phyloP scores from a whole-genome alignment of 73 alveolate species.

The Paramecium primaurelia region DNA sequence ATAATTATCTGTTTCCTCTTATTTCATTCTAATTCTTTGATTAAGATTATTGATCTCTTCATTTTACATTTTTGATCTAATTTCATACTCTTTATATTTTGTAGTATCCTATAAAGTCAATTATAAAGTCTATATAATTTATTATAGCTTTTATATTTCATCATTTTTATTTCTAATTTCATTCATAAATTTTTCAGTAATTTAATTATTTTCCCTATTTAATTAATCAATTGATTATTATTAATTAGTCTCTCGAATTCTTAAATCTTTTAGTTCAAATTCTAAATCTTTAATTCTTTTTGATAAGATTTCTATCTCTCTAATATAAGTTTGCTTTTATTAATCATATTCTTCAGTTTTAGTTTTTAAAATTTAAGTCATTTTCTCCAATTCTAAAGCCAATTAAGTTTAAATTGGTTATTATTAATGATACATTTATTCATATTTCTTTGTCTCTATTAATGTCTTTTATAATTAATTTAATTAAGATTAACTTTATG shows the following conservation, averaged over 20 bases:
- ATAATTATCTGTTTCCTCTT: neutral
- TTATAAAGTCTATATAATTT: neutral
- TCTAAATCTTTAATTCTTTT: neutral
- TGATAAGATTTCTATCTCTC: neutral
- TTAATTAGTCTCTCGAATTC: neutral
- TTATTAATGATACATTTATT: neutral
- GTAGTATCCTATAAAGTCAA: conserved; percentile 5
- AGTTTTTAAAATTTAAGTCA: neutral
- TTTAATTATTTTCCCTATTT: neutral
- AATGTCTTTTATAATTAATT: neutral
- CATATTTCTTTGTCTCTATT: conserved; percentile 18
- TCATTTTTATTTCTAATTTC: neutral
- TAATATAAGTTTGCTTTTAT: neutral
- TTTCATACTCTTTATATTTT: conserved; percentile 23
- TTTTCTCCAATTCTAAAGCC: conserved; percentile 31
- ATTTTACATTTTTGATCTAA: neutral
- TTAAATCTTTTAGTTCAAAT: neutral
- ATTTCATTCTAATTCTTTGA: neutral
- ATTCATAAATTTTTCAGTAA: neutral
- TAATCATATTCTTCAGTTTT: neutral
- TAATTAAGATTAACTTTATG: neutral
- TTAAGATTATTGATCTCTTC: conserved; percentile 14
- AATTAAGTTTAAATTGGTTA: neutral
- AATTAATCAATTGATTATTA: neutral
- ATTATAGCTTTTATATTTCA: neutral